Base-by-base conservation (phyloP, 352 stramenopile species). In the Pythium chondricola region DNA sequence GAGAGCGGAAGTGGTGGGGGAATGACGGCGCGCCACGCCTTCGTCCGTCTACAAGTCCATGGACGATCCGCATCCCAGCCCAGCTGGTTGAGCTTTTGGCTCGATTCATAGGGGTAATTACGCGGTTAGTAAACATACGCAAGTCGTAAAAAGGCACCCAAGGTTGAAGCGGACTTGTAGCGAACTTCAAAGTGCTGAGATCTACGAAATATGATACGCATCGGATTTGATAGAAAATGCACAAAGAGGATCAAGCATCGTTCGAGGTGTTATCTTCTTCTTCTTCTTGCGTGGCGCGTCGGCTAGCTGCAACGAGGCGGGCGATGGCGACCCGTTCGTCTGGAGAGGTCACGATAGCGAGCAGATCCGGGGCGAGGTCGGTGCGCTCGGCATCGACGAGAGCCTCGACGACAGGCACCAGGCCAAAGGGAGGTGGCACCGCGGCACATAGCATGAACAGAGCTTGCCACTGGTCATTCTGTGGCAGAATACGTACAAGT, bases 401-500 rank as follows among this genome's bases (percentile, higher is more conserved):
- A 24, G 67, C 53, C 44, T 85, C 70, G 2, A 70, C 57, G 20
- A 85, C 63, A 4, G 66, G 40, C 9, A 65, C 43, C 32, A 69
- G 79, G 0, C 72, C 72, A 27, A 81, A 72, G 9, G 69, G 53
- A 4, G 75, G 72, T 6, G 66, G 72, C 4, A 52, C 60, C 2
- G 50, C 48, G 6, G 52, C 42, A 6, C 69, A 64, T 30, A 86
- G 56, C 3, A 61, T 35, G 7, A 83, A 29, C 26, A 87, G 36
- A 26, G 56, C 61, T 39, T 69, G 56, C 65, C 70, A 87, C 48
- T 83, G 75, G 38, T 71, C 51, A 9, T 52, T 82, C 33, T 69
- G 58, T 2, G 58, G 46, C 1, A 84, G 49, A 6, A 76, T 61
- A 16, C 62, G 62, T 33, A 83, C 48, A 20, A 84, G 27, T 18